A percentile compares a stretch with the other conserved stretches of the same genome.
phyloP scores from a whole-genome alignment of 2,329 filamentous ascomycete genomes.

The Berkeleyomyces basicola region DNA sequence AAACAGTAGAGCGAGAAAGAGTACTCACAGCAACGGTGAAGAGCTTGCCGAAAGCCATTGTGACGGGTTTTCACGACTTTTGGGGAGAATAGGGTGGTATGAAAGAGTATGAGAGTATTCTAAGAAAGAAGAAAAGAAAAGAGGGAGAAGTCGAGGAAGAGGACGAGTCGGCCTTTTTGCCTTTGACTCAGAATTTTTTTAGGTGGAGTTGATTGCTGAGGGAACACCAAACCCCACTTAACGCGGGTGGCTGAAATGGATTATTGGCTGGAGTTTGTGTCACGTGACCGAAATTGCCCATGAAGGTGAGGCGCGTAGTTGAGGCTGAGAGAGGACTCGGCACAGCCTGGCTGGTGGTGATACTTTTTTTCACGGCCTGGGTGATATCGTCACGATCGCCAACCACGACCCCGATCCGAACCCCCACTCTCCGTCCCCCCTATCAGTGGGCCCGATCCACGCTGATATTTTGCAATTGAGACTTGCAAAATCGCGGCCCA shows the following conservation, averaged over 20 bases:
- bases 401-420: neutral
- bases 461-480: neutral
- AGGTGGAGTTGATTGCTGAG: constrained; percentile 12
- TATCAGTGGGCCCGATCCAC: neutral
- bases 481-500: neutral
- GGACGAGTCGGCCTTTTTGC: constrained; percentile 10
- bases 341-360: neutral
- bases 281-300: constrained; percentile 2
- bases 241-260: constrained; percentile 4
- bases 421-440: neutral
- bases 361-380: neutral
- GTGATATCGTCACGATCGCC: neutral
- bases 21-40: constrained; percentile 63
- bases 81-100: neutral
- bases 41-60: constrained; percentile 95
- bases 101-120: constrained; percentile 16
- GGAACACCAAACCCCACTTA: constrained; percentile 2
- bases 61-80: constrained; percentile 25
- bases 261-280: neutral
- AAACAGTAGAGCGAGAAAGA: constrained; percentile 16
- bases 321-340: constrained; percentile 9
- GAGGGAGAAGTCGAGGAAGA: constrained; percentile 8
- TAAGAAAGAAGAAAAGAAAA: constrained; percentile 18
- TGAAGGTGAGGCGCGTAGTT: constrained; percentile 8
- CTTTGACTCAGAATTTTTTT: constrained; percentile 14